Conservation (phyloP, 176 grass and related monocot species). For the Panicum miliaceum region DNA sequence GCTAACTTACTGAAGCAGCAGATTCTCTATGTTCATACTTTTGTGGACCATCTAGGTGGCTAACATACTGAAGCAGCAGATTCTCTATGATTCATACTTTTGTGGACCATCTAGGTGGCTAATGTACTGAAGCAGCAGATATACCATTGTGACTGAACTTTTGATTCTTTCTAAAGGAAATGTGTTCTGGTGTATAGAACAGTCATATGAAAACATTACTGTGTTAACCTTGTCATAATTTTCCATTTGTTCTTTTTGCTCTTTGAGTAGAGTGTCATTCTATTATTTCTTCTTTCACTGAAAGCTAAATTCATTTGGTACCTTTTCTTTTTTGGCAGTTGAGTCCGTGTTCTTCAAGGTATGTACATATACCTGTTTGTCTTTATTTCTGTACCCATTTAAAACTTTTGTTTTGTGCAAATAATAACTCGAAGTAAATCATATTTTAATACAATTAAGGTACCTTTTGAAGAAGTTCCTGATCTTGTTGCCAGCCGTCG, state of each 20-base stretch:
- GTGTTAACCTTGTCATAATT: background rate
- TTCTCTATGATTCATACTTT: conserved; percentile 17
- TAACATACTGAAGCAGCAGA: too few relatives aligned
- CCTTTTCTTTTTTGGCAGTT: conserved; percentile 60
- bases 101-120: background rate
- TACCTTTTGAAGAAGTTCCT: conserved; percentile 95
- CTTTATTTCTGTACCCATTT: conserved; percentile 10
- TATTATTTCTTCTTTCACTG: conserved; percentile 24
- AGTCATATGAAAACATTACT: background rate
- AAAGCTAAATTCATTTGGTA: conserved; percentile 32
- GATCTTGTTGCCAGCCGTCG: conserved; percentile 77
- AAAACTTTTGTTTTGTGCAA: conserved; percentile 11
- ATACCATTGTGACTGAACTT: background rate
- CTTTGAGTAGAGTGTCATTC: conserved; percentile 10
- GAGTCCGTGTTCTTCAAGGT: conserved; percentile 95
- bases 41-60: background rate
- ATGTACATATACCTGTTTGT: conserved; percentile 12
- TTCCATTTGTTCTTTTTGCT: conserved; percentile 25
- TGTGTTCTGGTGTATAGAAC: background rate
- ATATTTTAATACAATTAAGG: conserved; percentile 52
- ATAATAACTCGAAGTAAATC: conserved; percentile 20
- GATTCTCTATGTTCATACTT: conserved; percentile 23
- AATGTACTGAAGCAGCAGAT: conserved; percentile 18
- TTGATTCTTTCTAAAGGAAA: conserved; percentile 9
- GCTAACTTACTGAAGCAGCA: conserved; percentile 13